phyloP scores from a whole-genome alignment of 495 filamentous ascomycete species.

The Clavariopsis aquatica region DNA sequence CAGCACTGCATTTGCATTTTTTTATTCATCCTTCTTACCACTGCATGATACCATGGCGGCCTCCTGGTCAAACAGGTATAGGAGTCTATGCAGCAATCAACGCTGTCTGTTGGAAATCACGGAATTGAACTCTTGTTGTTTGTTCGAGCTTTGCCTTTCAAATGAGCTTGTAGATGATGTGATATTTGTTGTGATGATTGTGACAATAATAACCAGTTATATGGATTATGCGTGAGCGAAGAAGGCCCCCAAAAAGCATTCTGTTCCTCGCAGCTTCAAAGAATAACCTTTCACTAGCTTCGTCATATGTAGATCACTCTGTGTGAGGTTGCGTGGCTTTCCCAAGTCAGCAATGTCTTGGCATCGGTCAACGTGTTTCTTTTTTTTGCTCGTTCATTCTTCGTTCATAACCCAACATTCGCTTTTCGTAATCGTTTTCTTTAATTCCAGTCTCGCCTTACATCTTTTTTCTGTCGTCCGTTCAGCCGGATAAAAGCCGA shows the following conservation, averaged over 20 bases:
- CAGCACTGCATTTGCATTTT: background rate
- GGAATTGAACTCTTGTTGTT: slow-evolving; percentile 5
- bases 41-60: slow-evolving; percentile 13
- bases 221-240: background rate
- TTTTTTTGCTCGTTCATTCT: background rate
- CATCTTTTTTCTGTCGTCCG: background rate
- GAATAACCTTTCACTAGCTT: too few species aligned
- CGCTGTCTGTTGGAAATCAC: background rate
- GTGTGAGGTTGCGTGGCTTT: background rate
- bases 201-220: too few species aligned
- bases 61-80: background rate
- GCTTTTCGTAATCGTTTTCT: background rate
- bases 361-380: too few species aligned
- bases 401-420: background rate
- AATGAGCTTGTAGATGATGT: background rate
- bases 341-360: slow-evolving; percentile 1
- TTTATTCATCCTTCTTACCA: background rate
- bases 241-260: too few species aligned
- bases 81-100: background rate
- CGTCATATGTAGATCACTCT: too few species aligned
- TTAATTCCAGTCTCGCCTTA: background rate
- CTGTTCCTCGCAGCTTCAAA: too few species aligned
- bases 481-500: background rate
- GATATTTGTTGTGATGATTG: background rate
- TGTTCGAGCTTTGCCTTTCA: background rate